phyloP scores from a whole-genome alignment of 352 stramenopile species.

The Globisporangium megalacanthum region DNA sequence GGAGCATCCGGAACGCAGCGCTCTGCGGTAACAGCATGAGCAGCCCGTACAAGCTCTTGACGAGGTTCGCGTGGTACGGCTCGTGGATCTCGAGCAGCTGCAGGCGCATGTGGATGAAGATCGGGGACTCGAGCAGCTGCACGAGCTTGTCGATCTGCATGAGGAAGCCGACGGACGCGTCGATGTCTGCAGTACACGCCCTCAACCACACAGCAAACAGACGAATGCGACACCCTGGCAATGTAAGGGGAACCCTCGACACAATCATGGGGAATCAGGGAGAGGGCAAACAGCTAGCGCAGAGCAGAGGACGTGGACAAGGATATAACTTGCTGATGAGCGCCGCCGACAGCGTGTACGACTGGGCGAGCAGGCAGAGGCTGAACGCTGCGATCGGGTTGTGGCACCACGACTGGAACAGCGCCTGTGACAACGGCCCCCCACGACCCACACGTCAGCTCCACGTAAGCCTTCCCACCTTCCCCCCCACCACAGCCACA shows the following conservation, averaged over 20 bases:
- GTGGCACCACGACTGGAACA: constrained; percentile 95
- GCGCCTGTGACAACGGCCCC: constrained; percentile 26
- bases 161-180: constrained; percentile 97
- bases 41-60: constrained; percentile 97
- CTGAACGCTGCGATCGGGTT: constrained; percentile 97
- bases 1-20: constrained; percentile 76
- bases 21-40: constrained; percentile 97
- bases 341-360: constrained; percentile 95
- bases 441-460: neutral
- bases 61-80: constrained; percentile 91
- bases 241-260: constrained; percentile 29
- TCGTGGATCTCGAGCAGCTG: constrained; percentile 97
- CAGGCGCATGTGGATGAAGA: constrained; percentile 98
- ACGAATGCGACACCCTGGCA: neutral
- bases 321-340: constrained; percentile 96
- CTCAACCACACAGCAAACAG: neutral
- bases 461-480: neutral
- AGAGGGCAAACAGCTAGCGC: neutral
- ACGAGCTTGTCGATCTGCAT: constrained; percentile 99
- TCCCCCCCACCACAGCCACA: neutral
- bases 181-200: constrained; percentile 84
- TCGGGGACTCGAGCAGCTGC: constrained; percentile 98
- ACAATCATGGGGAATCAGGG: neutral
- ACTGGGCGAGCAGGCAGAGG: constrained; percentile 96
- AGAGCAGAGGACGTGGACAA: constrained; percentile 13